Conservation (phyloP, 2,329 filamentous ascomycete genomes). For the Fusarium odoratissimum region DNA sequence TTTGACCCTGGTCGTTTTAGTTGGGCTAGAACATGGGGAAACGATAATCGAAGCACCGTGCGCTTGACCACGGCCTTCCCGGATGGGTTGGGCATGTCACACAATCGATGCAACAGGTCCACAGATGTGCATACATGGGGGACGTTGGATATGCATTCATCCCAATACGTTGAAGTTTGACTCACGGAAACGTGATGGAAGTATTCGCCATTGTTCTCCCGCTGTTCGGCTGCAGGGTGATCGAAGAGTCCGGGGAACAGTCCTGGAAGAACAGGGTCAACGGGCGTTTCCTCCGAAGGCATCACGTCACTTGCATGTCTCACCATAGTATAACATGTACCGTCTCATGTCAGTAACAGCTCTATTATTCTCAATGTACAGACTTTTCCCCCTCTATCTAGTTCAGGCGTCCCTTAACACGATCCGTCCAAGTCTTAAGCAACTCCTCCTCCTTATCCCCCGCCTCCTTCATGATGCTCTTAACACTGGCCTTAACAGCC, state of each 20-base stretch:
- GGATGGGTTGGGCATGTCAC: not conserved
- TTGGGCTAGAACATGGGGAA: not conserved
- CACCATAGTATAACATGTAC: not conserved
- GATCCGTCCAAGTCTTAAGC: conserved; percentile 29
- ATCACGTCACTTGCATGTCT: not conserved
- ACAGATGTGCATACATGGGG: not conserved
- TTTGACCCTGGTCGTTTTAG: not conserved
- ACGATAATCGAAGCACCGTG: not conserved
- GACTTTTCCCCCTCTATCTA: not conserved
- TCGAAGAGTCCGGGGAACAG: not conserved
- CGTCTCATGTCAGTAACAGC: not conserved
- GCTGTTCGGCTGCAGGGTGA: not conserved
- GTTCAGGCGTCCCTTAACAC: conserved; percentile 27
- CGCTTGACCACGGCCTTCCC: not conserved
- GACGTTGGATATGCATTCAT: not conserved
- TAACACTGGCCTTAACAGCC: conserved; percentile 53
- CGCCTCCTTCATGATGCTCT: conserved; percentile 52
- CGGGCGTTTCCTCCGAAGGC: not conserved
- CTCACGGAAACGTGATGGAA: not conserved
- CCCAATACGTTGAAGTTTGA: not conserved
- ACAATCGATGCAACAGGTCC: not conserved
- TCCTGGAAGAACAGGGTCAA: not conserved
- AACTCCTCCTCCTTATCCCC: conserved; percentile 56
- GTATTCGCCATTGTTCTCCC: not conserved
- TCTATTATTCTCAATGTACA: not conserved